A percentile compares a stretch with the other conserved stretches of the same genome.
Evolutionary conservation across 23 red algal species (phyloP).

Genomic region (Gracilaria gracilis): DNA sequence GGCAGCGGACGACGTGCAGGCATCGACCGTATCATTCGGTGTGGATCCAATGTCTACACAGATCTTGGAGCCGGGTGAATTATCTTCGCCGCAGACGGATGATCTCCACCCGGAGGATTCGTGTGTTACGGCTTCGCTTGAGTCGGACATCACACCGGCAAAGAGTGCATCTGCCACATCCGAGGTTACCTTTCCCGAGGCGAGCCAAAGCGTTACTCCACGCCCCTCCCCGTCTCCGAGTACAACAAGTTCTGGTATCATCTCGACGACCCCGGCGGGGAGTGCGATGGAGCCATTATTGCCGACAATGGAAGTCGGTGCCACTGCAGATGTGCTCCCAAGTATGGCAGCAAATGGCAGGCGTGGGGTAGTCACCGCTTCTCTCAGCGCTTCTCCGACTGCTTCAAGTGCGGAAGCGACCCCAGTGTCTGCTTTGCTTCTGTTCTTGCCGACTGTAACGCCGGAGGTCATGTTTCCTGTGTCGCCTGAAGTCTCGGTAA

Average conservation of each 20-base stretch:
- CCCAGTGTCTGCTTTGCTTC: no score
- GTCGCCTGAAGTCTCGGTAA: no score
- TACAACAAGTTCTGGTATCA: background rate
- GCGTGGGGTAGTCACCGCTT: background rate
- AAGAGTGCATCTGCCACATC: no score
- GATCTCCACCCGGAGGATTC: no score
- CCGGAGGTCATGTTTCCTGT: no score
- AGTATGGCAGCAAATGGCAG: background rate
- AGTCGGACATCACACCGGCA: no score
- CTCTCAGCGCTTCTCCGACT: background rate
- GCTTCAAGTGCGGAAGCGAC: no score
- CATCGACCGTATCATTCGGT: background rate
- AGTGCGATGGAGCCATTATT: background rate
- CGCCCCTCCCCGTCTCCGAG: background rate
- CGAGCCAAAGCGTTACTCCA: background rate
- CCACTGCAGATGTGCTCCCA: background rate
- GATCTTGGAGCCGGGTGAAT: no score
- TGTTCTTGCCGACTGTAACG: no score
- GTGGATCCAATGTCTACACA: background rate
- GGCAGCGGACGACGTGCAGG: background rate
- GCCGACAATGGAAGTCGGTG: background rate
- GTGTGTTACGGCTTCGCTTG: no score
- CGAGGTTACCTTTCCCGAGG: no score
- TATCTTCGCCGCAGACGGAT: no score
- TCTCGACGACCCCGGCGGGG: background rate